phyloP scores from a whole-genome alignment of 768 basidiomycete genomes.

The Sporobolomyces phaffii region DNA sequence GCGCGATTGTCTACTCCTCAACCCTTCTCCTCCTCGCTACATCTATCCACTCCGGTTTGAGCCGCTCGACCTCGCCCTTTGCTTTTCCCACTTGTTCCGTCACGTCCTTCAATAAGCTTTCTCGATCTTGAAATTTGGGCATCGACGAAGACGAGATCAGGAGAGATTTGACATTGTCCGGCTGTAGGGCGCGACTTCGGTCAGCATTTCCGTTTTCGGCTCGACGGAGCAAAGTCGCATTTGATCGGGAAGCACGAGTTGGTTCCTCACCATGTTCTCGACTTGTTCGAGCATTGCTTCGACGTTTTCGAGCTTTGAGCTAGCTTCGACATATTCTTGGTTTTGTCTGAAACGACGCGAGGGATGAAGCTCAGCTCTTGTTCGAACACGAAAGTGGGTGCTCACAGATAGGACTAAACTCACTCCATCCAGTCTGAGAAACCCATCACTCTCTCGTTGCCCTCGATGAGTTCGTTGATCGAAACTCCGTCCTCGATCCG shows the following conservation, averaged over 20 bases:
- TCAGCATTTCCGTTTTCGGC: too few relatives aligned
- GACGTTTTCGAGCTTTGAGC: slow-evolving; percentile 5
- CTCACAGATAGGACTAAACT: neutral
- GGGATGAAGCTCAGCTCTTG: neutral
- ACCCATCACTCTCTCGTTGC: neutral
- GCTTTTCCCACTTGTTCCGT: slow-evolving; percentile 1
- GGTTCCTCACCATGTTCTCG: slow-evolving; percentile 9
- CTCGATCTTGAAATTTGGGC: neutral
- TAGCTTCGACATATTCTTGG: slow-evolving; percentile 13
- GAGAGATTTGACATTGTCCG: neutral
- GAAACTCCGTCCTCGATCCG: neutral
- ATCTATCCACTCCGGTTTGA: slow-evolving; percentile 18
- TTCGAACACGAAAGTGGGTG: neutral
- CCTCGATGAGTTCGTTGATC: neutral
- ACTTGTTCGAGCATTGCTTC: slow-evolving; percentile 13
- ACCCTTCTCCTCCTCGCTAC: neutral
- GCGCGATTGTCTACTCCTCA: too few relatives aligned
- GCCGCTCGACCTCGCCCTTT: neutral
- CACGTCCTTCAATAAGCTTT: neutral
- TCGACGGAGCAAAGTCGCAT: too few relatives aligned
- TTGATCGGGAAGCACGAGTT: too few relatives aligned
- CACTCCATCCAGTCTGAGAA: slow-evolving; percentile 16
- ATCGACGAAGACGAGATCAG: neutral
- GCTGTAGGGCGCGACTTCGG: neutral
- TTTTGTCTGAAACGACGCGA: neutral